Evolutionary conservation across 306 rosid genomes (phyloP), one percentile per base, ranked within the genome.

Genomic region (Mimosa pudica): DNA sequence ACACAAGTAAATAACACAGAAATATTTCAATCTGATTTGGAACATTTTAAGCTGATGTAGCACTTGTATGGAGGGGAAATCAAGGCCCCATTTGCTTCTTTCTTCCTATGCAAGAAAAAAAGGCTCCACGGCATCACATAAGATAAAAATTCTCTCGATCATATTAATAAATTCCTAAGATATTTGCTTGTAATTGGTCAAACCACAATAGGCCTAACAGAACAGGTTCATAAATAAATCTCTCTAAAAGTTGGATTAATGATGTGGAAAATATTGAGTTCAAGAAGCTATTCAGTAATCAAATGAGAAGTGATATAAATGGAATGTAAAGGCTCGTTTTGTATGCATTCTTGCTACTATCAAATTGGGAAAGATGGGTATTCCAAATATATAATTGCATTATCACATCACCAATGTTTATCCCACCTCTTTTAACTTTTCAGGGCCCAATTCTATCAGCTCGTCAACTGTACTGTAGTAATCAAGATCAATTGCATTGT

Each of bases 391-490:
- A 33, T 16, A 7, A 32, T 45, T 70, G 41, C 30, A 14, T 17
- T 71, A 71, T 48, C 12, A 71, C 0, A 30, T 71, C 2, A 7
- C 55, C 46, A 32, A 24, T 24, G 30, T 71, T 49, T 13, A 49
- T 24, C 35, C 85, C 88, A 90, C 98, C 94, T 95, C 98, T 85
- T 92, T 95, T 78, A 95, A 87, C 88, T 88, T 95, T 85, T 92
- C 98, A 62, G 97, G 96, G 60, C 94, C 98, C 36, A 92, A 86
- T 91, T 92, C 97, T 61, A 86, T 71, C 81, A 95, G 77, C 87
- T 92, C 98, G 61, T 95, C 98, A 78, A 95, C 86, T 35, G 96
- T 84, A 88, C 91, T 88, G 81, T 88, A 92, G 88, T 89, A 95
- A 83, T 95, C 94, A 83, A 95, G 98, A 89, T 92, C 98, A 73